Percentiles rank a stretch among this genome's conserved stretches.
Conservation (phyloP, 805 yeast genomes). For the Starmerella stellata region DNA sequence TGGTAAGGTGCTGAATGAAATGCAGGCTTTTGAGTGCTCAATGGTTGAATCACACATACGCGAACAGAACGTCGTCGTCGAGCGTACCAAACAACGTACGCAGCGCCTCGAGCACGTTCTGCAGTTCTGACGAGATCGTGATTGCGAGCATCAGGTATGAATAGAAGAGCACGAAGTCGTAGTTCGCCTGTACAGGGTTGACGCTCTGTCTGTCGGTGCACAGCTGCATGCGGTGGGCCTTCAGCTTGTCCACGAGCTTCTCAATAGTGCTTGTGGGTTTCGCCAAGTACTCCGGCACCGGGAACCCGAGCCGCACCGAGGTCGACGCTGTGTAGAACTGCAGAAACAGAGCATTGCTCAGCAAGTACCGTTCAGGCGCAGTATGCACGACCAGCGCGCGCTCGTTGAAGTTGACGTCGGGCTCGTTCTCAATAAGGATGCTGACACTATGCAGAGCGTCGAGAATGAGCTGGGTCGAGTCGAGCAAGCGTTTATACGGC, state of each 20-base stretch:
- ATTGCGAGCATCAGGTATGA: slow-evolving; percentile 57
- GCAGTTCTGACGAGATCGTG: slow-evolving; percentile 46
- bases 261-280: slow-evolving; percentile 59
- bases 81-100: slow-evolving; percentile 48
- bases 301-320: slow-evolving; percentile 56
- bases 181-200: slow-evolving; percentile 27
- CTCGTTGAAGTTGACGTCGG: slow-evolving; percentile 36
- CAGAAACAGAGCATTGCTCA: slow-evolving; percentile 54
- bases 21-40: too few species aligned
- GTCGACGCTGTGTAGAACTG: slow-evolving; percentile 50
- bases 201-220: slow-evolving; percentile 19
- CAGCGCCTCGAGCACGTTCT: slow-evolving; percentile 36
- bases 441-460: slow-evolving; percentile 62
- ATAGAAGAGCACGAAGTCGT: slow-evolving; percentile 60
- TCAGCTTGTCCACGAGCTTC: slow-evolving; percentile 45
- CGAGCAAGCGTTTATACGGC: slow-evolving; percentile 34
- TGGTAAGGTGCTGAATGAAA: too few species aligned
- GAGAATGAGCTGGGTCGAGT: slow-evolving; percentile 42
- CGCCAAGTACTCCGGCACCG: slow-evolving; percentile 60
- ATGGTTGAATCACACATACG: slow-evolving; percentile 9
- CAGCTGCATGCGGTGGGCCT: slow-evolving; percentile 29
- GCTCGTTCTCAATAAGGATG: slow-evolving; percentile 47
- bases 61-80: slow-evolving; percentile 38
- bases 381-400: slow-evolving; percentile 35
- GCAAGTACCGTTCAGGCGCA: slow-evolving; percentile 38